A percentile compares a stretch with the other conserved stretches of the same genome.
phyloP scores from a whole-genome alignment of 495 filamentous ascomycete species.

The Aspergillus cristatus region DNA sequence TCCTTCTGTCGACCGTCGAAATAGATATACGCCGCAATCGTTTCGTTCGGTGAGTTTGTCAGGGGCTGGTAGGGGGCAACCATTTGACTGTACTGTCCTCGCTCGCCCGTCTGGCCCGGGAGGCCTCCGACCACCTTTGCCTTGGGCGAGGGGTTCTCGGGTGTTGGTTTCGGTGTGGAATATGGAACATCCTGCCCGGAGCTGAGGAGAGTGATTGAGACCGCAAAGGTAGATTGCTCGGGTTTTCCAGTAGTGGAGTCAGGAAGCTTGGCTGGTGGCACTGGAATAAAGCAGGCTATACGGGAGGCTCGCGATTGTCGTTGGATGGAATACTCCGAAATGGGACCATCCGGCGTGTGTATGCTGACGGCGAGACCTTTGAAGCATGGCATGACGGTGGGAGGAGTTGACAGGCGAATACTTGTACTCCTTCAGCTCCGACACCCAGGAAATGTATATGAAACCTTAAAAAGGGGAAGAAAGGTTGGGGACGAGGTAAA shows the following conservation, averaged over 20 bases:
- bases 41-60: slow-evolving; percentile 85
- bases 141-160: slow-evolving; percentile 62
- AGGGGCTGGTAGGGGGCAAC: slow-evolving; percentile 83
- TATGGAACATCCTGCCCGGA: slow-evolving; percentile 83
- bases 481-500: background rate
- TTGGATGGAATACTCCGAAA: slow-evolving; percentile 89
- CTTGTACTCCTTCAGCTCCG: background rate
- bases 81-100: slow-evolving; percentile 44
- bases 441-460: background rate
- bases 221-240: slow-evolving; percentile 88
- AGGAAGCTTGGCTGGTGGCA: slow-evolving; percentile 75
- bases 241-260: slow-evolving; percentile 57
- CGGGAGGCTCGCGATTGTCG: slow-evolving; percentile 83
- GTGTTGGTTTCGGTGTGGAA: slow-evolving; percentile 67
- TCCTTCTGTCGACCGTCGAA: slow-evolving; percentile 95
- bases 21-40: slow-evolving; percentile 97
- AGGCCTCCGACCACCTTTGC: slow-evolving; percentile 69
- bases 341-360: slow-evolving; percentile 78
- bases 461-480: too few species aligned
- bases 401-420: background rate
- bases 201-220: slow-evolving; percentile 92
- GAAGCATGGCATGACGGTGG: slow-evolving; percentile 78
- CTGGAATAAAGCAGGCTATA: slow-evolving; percentile 94
- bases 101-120: slow-evolving; percentile 45
- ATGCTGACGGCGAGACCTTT: slow-evolving; percentile 96